Conservation (phyloP, 768 basidiomycete species). For the Punctularia strigosozonata region DNA sequence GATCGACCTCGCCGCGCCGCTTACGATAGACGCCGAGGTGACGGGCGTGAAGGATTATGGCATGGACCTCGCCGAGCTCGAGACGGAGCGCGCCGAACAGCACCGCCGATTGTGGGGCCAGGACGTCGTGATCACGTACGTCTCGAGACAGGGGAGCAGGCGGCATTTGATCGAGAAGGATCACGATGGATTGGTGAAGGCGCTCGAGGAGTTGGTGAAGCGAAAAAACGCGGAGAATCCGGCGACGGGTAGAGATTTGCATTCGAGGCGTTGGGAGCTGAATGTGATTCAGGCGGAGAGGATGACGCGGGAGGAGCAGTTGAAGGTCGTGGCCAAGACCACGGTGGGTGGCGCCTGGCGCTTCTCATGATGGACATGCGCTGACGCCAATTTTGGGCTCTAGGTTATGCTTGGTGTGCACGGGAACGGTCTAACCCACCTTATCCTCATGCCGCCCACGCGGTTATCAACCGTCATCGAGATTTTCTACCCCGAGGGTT, state of each 20-base stretch:
- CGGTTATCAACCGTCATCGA: conserved; percentile 75
- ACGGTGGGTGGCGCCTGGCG: conserved; percentile 36
- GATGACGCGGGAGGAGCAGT: conserved; percentile 66
- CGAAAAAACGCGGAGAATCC: conserved; percentile 21
- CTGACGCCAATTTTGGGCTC: conserved; percentile 3
- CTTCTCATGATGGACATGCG: background rate
- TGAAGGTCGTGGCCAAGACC: conserved; percentile 50
- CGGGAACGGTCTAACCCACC: conserved; percentile 74
- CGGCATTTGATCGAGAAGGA: conserved; percentile 43
- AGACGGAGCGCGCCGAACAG: no score
- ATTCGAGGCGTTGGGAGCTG: conserved; percentile 41
- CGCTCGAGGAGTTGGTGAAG: conserved; percentile 37
- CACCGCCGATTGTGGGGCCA: conserved; percentile 10
- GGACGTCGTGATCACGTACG: conserved; percentile 61
- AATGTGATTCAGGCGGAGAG: conserved; percentile 50
- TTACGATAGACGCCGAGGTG: conserved; percentile 7
- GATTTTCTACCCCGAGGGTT: conserved; percentile 71
- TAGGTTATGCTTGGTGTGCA: conserved; percentile 65
- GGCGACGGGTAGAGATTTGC: no score
- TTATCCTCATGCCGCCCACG: conserved; percentile 75
- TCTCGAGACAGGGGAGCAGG: conserved; percentile 51
- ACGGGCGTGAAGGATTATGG: conserved; percentile 4
- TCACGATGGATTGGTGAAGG: conserved; percentile 40
- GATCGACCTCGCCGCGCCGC: conserved; percentile 17
- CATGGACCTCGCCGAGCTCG: conserved; percentile 6